These are phyloP conservation scores for Oxyria digyna DNA, from an alignment of 148 eudicot species.

Conservation along the genomic window DNA sequence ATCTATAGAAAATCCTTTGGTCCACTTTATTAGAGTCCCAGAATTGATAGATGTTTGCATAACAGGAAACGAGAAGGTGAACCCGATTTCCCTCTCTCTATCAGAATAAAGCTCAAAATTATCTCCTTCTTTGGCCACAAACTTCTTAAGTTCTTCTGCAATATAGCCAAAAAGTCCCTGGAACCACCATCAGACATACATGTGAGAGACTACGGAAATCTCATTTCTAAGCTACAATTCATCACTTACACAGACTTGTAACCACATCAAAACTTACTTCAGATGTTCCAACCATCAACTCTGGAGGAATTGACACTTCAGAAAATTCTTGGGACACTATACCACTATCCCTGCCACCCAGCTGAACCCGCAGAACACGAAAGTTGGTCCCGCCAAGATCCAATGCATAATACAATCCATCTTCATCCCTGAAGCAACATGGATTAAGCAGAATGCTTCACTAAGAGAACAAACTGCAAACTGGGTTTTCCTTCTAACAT, in stretches of 20 bases:
- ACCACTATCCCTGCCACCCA: constrained; percentile 39
- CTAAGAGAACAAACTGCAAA: neutral
- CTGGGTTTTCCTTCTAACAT: neutral
- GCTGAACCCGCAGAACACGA: constrained; percentile 54
- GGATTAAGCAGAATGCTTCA: neutral
- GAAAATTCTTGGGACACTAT: constrained; percentile 45
- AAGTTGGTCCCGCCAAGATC: constrained; percentile 87
- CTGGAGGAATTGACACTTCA: constrained; percentile 56
- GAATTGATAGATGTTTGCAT: constrained; percentile 60
- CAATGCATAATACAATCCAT: constrained; percentile 64
- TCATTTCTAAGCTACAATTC: neutral
- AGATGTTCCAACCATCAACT: constrained; percentile 59
- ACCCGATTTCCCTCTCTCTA: constrained; percentile 60
- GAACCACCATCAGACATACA: constrained; percentile 8
- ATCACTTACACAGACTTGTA: neutral
- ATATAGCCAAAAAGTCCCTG: constrained; percentile 71
- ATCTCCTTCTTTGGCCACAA: constrained; percentile 44
- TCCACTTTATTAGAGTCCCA: constrained; percentile 60
- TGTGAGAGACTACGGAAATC: constrained; percentile 11
- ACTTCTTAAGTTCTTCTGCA: constrained; percentile 51
- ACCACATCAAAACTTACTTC: constrained; percentile 26
- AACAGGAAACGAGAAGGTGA: constrained; percentile 77
- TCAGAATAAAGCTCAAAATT: constrained; percentile 32
- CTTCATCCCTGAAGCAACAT: constrained; percentile 38
- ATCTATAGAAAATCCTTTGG: constrained; percentile 56